A percentile compares a stretch with the other conserved stretches of the same genome.
Conservation (phyloP, 1,139 yeast species). For the Candida tropicalis region DNA sequence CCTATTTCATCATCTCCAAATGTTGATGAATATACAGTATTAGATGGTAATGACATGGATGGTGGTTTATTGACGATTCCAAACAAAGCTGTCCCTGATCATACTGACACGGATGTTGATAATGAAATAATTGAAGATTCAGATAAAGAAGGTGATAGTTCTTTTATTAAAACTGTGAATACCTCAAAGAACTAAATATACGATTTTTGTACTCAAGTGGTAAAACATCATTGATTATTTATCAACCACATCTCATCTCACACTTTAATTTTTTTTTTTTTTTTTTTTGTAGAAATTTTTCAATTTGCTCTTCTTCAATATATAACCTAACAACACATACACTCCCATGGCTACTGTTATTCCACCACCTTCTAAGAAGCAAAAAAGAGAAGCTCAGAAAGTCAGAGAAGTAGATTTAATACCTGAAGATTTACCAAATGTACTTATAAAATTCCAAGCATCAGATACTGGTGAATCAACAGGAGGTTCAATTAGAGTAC, state of each 20-base stretch:
- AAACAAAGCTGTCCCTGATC: not conserved
- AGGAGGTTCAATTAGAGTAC: slow-evolving; percentile 88
- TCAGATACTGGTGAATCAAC: slow-evolving; percentile 89
- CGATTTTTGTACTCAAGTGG: too few species aligned
- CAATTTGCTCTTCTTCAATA: slow-evolving; percentile 1
- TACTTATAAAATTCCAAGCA: slow-evolving; percentile 86
- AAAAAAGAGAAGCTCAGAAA: slow-evolving; percentile 79
- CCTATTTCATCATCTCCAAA: slow-evolving; percentile 14
- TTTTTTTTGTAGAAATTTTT: not conserved
- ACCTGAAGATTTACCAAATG: slow-evolving; percentile 85
- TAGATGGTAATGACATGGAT: slow-evolving; percentile 9
- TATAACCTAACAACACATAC: slow-evolving; percentile 4
- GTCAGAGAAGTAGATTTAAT: slow-evolving; percentile 74
- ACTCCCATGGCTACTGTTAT: slow-evolving; percentile 80
- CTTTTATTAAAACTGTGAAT: slow-evolving; percentile 1
- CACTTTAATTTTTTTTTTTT: slow-evolving; percentile 1
- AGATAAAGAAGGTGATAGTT: slow-evolving; percentile 20
- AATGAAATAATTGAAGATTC: slow-evolving; percentile 15
- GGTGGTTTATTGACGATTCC: slow-evolving; percentile 1
- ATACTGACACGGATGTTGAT: slow-evolving; percentile 3
- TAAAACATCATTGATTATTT: too few species aligned
- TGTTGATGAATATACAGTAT: slow-evolving; percentile 12
- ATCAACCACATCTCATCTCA: too few species aligned
- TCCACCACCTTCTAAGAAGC: slow-evolving; percentile 94
- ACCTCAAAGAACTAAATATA: not conserved